Evolutionary conservation across 805 yeast genomes (phyloP).

Genomic region (Candida vartiovaarae): DNA sequence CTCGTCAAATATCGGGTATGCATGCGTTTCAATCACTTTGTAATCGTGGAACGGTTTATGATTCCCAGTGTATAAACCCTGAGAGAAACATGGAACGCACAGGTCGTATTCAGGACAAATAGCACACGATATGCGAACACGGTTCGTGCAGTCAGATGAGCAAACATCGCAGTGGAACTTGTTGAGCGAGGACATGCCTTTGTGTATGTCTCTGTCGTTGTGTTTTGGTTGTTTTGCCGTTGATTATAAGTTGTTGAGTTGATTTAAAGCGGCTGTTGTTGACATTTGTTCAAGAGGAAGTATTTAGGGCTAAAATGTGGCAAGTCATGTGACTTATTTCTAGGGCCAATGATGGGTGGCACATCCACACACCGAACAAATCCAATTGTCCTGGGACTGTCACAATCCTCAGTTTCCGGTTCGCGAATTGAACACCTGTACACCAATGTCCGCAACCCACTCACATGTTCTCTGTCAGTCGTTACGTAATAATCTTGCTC

Average conservation of each 20-base stretch:
- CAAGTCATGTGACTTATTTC: too few relatives aligned
- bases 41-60: conserved; percentile 96
- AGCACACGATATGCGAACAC: conserved; percentile 89
- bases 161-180: conserved; percentile 92
- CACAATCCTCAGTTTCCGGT: too few relatives aligned
- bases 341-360: too few relatives aligned
- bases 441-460: background rate
- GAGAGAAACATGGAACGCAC: conserved; percentile 96
- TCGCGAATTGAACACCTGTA: too few relatives aligned
- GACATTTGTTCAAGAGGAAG: too few relatives aligned
- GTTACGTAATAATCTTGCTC: background rate
- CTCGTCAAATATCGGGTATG: conserved; percentile 82
- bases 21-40: conserved; percentile 85
- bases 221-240: background rate
- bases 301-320: too few relatives aligned
- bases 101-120: conserved; percentile 88
- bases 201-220: background rate
- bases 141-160: conserved; percentile 89
- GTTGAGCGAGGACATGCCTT: conserved; percentile 25
- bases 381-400: too few relatives aligned
- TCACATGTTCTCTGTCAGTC: background rate
- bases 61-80: conserved; percentile 70
- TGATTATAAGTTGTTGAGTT: too few relatives aligned
- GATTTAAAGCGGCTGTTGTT: too few relatives aligned
- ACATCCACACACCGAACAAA: too few relatives aligned